A percentile compares a stretch with the other conserved stretches of the same genome.
phyloP scores from a whole-genome alignment of 2,329 filamentous ascomycete genomes.

The Didymella lethalis region DNA sequence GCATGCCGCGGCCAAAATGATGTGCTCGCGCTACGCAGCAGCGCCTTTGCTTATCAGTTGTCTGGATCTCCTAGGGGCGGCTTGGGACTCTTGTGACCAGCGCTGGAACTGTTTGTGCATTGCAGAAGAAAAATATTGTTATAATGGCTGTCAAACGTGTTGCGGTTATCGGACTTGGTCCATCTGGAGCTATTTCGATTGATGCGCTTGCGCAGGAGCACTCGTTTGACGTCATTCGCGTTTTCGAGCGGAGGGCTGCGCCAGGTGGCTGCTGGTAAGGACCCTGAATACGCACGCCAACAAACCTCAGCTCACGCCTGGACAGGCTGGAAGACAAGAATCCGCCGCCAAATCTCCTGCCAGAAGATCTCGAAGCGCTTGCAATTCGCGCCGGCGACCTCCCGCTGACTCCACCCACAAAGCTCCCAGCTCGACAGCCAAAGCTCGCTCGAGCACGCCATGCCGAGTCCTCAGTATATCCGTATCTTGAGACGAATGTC shows the following conservation, averaged over 20 bases:
- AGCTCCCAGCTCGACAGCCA: constrained; percentile 30
- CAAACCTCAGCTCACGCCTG: constrained; percentile 6
- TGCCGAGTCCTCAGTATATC: constrained; percentile 58
- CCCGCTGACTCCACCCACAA: constrained; percentile 26
- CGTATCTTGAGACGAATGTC: constrained; percentile 71
- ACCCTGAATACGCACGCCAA: background rate
- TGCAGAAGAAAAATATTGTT: background rate
- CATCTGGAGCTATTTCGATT: constrained; percentile 66
- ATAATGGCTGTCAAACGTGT: constrained; percentile 51
- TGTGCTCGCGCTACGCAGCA: constrained; percentile 10
- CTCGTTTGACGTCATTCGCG: constrained; percentile 65
- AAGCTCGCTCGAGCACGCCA: constrained; percentile 29
- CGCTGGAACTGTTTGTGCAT: background rate
- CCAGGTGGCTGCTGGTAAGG: constrained; percentile 69
- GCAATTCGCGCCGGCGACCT: constrained; percentile 32
- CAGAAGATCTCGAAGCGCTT: constrained; percentile 29
- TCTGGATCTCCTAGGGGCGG: constrained; percentile 6
- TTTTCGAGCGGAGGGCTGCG: constrained; percentile 68
- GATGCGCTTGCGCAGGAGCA: constrained; percentile 68
- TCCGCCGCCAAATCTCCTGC: constrained; percentile 32
- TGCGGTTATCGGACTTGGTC: constrained; percentile 68
- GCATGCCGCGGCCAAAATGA: constrained; percentile 5
- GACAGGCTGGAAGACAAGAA: constrained; percentile 35
- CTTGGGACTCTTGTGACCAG: background rate
- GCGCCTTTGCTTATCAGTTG: constrained; percentile 14